A percentile compares a stretch with the other conserved stretches of the same genome.
Conservation (phyloP, 164 flowering plant species). For the Kalanchoe fedtschenkoi region DNA sequence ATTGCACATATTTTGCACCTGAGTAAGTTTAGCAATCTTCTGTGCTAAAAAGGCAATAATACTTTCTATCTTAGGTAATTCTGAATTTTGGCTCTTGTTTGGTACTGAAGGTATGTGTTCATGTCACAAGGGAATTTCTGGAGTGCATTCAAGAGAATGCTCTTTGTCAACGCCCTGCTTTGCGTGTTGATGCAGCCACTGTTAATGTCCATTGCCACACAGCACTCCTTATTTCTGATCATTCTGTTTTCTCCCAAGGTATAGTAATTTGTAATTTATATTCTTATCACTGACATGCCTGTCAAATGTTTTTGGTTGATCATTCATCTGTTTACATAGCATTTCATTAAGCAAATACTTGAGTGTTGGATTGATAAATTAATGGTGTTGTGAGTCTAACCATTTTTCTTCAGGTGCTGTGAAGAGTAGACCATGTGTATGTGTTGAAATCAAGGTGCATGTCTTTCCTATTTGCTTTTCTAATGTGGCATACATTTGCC, state of each 20-base stretch:
- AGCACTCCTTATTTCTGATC: slow-evolving; percentile 77
- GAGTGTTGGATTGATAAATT: not conserved
- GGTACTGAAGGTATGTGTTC: slow-evolving; percentile 42
- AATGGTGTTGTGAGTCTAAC: not conserved
- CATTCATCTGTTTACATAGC: not conserved
- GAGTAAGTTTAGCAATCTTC: not conserved
- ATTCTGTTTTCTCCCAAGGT: slow-evolving; percentile 65
- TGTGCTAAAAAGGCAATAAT: not conserved
- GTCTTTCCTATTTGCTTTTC: not conserved
- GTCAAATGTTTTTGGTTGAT: not conserved
- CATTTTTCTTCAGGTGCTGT: slow-evolving; percentile 28
- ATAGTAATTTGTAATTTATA: not conserved
- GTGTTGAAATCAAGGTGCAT: slow-evolving; percentile 85
- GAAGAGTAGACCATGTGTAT: slow-evolving; percentile 37
- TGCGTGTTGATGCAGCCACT: slow-evolving; percentile 66
- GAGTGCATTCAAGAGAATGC: slow-evolving; percentile 53
- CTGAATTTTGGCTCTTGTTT: slow-evolving; percentile 8
- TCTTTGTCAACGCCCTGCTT: slow-evolving; percentile 53
- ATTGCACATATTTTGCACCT: too few species aligned
- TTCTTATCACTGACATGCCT: not conserved
- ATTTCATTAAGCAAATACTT: not conserved
- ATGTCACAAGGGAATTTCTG: slow-evolving; percentile 56
- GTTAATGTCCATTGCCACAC: slow-evolving; percentile 44
- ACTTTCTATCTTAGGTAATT: not conserved
- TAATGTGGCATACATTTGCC: not conserved